phyloP scores from a whole-genome alignment of 176 grass and related monocot genomes.

The Paspalum vaginatum region DNA sequence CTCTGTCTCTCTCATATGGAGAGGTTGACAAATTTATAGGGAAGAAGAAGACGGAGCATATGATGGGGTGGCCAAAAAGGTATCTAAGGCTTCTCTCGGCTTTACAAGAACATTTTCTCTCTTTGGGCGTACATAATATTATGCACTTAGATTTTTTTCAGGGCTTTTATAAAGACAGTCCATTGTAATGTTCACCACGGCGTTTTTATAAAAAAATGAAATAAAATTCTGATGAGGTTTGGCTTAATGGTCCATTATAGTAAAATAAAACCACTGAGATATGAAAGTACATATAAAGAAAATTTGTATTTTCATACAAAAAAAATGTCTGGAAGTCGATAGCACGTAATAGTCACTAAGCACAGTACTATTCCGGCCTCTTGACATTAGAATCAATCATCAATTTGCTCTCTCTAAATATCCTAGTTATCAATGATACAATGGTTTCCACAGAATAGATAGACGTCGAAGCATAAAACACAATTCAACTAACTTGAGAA shows the following conservation, averaged over 20 bases:
- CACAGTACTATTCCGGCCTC: background rate
- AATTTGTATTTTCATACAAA: background rate
- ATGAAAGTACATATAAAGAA: background rate
- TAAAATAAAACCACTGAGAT: background rate
- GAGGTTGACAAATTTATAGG: slow-evolving; percentile 53
- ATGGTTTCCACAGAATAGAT: slow-evolving; percentile 4
- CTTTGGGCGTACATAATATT: slow-evolving; percentile 13
- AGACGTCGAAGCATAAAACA: background rate
- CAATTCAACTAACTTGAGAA: slow-evolving; percentile 27
- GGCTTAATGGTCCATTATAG: background rate
- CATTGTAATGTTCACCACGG: background rate
- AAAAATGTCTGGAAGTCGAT: background rate
- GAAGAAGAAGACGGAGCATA: slow-evolving; percentile 2
- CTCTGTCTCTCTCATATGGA: slow-evolving; percentile 32
- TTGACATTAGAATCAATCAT: background rate
- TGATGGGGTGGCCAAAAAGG: slow-evolving; percentile 51
- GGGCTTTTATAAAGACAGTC: background rate
- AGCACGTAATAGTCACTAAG: background rate
- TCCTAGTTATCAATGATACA: slow-evolving; percentile 35
- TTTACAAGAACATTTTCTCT: slow-evolving; percentile 33
- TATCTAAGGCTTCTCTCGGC: slow-evolving; percentile 28
- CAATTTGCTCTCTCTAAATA: slow-evolving; percentile 24
- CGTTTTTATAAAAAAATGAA: background rate
- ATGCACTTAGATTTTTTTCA: background rate
- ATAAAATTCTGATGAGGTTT: background rate